Evolutionary conservation across 148 eudicot species (phyloP), one percentile per base, ranked within the genome.

Genomic region (Camellia granthamiana): DNA sequence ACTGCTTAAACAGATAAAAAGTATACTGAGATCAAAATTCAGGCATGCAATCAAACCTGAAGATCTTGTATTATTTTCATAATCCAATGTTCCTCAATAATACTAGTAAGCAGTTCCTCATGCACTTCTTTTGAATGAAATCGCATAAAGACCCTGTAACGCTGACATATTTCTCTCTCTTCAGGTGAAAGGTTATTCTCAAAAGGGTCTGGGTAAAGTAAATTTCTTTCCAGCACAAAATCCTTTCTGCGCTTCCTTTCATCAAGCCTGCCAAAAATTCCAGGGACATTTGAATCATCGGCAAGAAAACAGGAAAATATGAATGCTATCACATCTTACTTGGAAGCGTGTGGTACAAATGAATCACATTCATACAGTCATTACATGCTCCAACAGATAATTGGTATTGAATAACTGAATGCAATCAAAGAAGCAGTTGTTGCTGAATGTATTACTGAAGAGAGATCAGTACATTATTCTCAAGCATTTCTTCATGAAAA

Each of bases 231-330:
- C 80, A 94, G 85, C 44, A 94, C 85, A 81, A 96, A 97, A 80
- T 94, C 93, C 78, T 96, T 94, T 83, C 98, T 86, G 42, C 94
- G 90, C 83, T 94, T 92, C 88, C 98, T 96, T 88, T 96, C 99
- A 77, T 94, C 98, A 82, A 96, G 92, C 90, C 99, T 94, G 90
- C 16, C 41, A 81, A 75, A 79, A 6, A 65, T 74, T 70, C 43
- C 55, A 66, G 62, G 67, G 44, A 8, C 12, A 47, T 52, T 14
- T 76, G 54, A 44, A 46, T 60, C 67, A 67, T 21, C 15, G 60
- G 13, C 58, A 59, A 54, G 56, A 61, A 59, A 76, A 49, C 60
- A 63, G 21, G 56, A 77, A 7, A 63, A 75, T 21, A 19, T 18
- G 5, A 77, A 13, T 64, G 43, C 60, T 14, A 23, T 1, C 49